Base-by-base conservation (phyloP, 2,329 filamentous ascomycete species). In the Penicillium sp. region DNA sequence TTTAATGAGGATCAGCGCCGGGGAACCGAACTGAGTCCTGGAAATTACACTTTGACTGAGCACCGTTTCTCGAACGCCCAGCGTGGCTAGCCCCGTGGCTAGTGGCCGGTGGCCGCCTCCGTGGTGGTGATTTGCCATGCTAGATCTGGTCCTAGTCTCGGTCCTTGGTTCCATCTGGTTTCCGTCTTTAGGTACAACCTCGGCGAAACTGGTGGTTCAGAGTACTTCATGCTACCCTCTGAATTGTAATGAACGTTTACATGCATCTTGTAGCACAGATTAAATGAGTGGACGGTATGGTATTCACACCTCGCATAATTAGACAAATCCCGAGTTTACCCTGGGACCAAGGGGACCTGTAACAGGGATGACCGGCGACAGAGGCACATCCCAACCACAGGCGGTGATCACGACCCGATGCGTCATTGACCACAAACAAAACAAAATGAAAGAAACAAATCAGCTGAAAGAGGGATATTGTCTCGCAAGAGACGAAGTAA, bases 281-380 rank as follows among this genome's bases (percentile, higher is more conserved):
- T 4, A 51, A 58, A 58, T 23, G 56, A 58, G 50, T 47, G 56
- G 56, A 58, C 42, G 53, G 56, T 41, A 51, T 58, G 48, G 18
- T 8, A 48, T 58, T 58, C 56, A 55, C 50, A 56, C 53, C 50
- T 28, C 16, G 29, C 18, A 28, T 39, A 29, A 47, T 42, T 13
- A 43, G 42, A 42, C 38, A 47, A 23, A 43, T 10, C 12, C 23
- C 6, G 24, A 24, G 10, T 15, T 21, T 23, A 8, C 36, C 45
- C 42, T 34, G 28, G 51, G 16, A 47, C 48, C 5, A 31, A 31
- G 21, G 39, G 28, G 45, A 31, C 47, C 7, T 13, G n/a, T 9
- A 21, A 46, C 24, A 36, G n/a, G 23, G 9, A 15, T 33, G 42
- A 45, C 33, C 9, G 24, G n/a, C 9, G 6, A 29, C 24, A 42